These are phyloP conservation scores for Erysimum cheiranthoides DNA, from an alignment of 345 rosid species.

Conservation along the genomic window DNA sequence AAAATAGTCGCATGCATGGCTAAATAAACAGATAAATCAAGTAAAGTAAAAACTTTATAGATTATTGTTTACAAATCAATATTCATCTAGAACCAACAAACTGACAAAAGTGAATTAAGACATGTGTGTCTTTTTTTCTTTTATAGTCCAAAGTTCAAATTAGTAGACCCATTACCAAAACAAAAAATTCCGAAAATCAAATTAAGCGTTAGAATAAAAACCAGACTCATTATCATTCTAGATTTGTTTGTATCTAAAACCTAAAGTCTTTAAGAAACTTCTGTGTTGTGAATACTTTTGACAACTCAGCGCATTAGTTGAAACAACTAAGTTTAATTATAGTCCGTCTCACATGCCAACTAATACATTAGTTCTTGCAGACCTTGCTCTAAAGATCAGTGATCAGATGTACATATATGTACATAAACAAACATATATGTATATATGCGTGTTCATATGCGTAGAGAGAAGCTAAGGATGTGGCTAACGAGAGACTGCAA, in stretches of 20 bases:
- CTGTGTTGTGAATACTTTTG: not conserved
- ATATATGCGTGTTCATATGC: conserved; percentile 5
- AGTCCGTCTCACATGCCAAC: conserved; percentile 29
- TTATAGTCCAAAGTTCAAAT: conserved; percentile 6
- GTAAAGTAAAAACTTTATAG: not conserved
- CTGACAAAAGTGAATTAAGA: conserved; percentile 14
- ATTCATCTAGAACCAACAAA: conserved; percentile 17
- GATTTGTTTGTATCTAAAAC: not conserved
- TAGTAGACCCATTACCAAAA: not conserved
- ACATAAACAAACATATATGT: not conserved
- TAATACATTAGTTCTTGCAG: conserved; percentile 23
- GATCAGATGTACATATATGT: conserved; percentile 12
- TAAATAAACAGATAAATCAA: not conserved
- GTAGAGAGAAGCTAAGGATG: conserved; percentile 25
- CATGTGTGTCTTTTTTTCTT: conserved; percentile 14
- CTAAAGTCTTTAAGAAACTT: not conserved
- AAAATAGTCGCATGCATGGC: conserved; percentile 33
- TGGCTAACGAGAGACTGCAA: conserved; percentile 38
- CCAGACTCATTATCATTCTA: not conserved
- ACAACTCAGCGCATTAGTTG: not conserved
- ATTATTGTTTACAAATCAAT: not conserved
- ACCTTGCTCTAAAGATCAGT: conserved; percentile 17
- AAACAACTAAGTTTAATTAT: not conserved
- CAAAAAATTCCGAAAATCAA: not conserved
- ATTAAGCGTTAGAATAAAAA: conserved; percentile 3